Base-by-base conservation (phyloP, 2,329 filamentous ascomycete genomes). In the Fusarium coicis region DNA sequence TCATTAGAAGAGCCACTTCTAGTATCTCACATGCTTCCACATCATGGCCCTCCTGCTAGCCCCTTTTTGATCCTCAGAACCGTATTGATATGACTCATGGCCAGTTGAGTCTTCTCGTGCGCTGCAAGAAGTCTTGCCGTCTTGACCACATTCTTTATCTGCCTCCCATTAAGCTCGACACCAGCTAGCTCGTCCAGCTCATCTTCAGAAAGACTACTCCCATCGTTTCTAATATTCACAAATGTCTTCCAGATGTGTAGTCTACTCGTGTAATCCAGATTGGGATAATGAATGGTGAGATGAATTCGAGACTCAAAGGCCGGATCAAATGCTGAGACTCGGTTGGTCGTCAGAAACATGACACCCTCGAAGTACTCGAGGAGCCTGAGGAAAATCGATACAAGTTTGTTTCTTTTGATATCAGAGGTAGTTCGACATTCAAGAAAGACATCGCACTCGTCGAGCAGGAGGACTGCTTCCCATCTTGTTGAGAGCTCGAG, bases 101-200 rank as follows among this genome's bases (percentile, higher is more conserved):
- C 32, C n/a, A 70, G 18, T 2, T 26, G 4, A 10, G 21, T 39
- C 18, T n/a, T n/a, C 21, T 71, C 55, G 2, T 58, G 59, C 4
- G 46, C 23, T 14, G 55, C 61, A 5, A 71, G 28, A 7, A 70
- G 36, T 5, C 66, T 47, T 10, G 57, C 67, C 8, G 58, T 71
- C 40, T 68, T 71, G 16, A 64, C 39, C 12, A 68, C 44, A 14
- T 71, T 71, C 44, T 71, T 57, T 21, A 72, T 72, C 44, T 71
- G 54, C 14, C 63, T 60, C 18, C 69, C 63, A n/a, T 72, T 71
- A 11, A 68, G 63, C 5, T 60, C 58, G 19, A 53, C 40, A 12
- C 28, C 15, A 0, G 58, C 63, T 5, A 71, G n/a, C 18, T 62
- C 36, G 6, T 19, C 44, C 3, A 70, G 15, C 7, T 69, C 59